Evolutionary conservation across 805 yeast genomes (phyloP).

Genomic region (Aciculoconidium aculeatum): DNA sequence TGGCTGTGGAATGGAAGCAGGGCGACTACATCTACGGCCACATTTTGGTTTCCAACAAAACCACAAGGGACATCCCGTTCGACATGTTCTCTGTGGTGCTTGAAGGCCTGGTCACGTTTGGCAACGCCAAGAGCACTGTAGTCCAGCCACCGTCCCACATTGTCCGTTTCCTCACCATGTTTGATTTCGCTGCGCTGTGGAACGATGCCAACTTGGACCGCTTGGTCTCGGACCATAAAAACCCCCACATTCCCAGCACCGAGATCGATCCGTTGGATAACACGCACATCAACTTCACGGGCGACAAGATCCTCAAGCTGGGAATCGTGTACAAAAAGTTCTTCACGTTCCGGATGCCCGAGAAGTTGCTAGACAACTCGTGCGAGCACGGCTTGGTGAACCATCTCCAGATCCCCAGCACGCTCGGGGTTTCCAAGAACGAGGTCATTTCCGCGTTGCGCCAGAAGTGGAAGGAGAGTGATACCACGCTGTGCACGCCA

Average conservation of each 20-base stretch:
- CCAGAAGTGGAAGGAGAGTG: constrained; percentile 18
- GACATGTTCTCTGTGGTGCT: constrained; percentile 35
- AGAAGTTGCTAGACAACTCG: constrained; percentile 27
- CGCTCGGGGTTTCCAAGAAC: constrained; percentile 28
- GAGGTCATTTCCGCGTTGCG: constrained; percentile 22
- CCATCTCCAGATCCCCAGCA: constrained; percentile 33
- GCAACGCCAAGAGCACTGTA: constrained; percentile 13
- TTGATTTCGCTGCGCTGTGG: constrained; percentile 39
- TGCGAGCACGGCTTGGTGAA: constrained; percentile 32
- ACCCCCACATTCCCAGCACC: constrained; percentile 21
- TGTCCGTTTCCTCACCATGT: constrained; percentile 31
- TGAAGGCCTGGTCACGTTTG: constrained; percentile 29
- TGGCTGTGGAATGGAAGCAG: constrained; percentile 26
- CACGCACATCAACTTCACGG: constrained; percentile 19
- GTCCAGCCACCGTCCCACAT: constrained; percentile 17
- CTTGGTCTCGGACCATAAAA: constrained; percentile 23
- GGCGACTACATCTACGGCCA: constrained; percentile 35
- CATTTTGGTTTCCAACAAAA: constrained; percentile 25
- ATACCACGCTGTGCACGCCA: constrained; percentile 4
- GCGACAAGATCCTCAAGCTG: constrained; percentile 23
- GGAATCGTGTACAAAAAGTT: constrained; percentile 32
- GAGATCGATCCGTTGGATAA: constrained; percentile 30
- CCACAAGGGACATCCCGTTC: constrained; percentile 25
- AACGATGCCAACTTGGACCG: constrained; percentile 29
- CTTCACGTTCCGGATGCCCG: constrained; percentile 35